Conservation (phyloP, 192 early-diverging fungal species). For the Bifiguratus adelaidae region DNA sequence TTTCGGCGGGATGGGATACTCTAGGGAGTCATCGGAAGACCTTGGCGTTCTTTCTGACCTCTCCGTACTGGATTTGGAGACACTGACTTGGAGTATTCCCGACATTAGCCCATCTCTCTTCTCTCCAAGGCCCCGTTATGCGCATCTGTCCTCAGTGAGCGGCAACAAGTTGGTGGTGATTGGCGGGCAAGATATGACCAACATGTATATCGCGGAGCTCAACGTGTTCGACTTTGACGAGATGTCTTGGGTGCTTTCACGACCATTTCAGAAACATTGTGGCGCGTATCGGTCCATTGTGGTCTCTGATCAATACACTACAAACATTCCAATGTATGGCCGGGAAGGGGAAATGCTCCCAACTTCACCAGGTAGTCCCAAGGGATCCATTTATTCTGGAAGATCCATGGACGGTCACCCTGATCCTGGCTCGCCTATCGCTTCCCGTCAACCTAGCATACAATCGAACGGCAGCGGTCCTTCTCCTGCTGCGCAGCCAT, state of each 20-base stretch:
- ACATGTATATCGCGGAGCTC: slow-evolving; percentile 68
- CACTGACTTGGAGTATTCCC: slow-evolving; percentile 52
- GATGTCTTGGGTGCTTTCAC: slow-evolving; percentile 53
- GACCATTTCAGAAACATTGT: slow-evolving; percentile 61
- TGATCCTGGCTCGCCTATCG: background rate
- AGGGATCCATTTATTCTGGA: background rate
- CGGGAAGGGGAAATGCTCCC: slow-evolving; percentile 8
- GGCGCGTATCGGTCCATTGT: slow-evolving; percentile 73
- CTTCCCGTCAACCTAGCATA: background rate
- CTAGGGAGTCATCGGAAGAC: slow-evolving; percentile 36
- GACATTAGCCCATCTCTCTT: slow-evolving; percentile 28
- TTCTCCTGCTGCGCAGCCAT: background rate
- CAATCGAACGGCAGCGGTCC: background rate
- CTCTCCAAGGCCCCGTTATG: slow-evolving; percentile 60
- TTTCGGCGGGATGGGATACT: slow-evolving; percentile 76
- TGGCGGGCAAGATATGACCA: slow-evolving; percentile 69
- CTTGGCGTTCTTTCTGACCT: slow-evolving; percentile 61
- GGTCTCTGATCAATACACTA: slow-evolving; percentile 38
- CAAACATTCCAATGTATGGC: slow-evolving; percentile 24
- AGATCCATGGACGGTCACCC: background rate
- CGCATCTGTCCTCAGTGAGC: slow-evolving; percentile 62
- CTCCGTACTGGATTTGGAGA: slow-evolving; percentile 52
- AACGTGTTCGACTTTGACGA: slow-evolving; percentile 64
- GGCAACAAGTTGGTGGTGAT: slow-evolving; percentile 52
- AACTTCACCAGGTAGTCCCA: slow-evolving; percentile 5